Evolutionary conservation across 23 red algal genomes (phyloP).

Genomic region (Gracilaria gracilis): DNA sequence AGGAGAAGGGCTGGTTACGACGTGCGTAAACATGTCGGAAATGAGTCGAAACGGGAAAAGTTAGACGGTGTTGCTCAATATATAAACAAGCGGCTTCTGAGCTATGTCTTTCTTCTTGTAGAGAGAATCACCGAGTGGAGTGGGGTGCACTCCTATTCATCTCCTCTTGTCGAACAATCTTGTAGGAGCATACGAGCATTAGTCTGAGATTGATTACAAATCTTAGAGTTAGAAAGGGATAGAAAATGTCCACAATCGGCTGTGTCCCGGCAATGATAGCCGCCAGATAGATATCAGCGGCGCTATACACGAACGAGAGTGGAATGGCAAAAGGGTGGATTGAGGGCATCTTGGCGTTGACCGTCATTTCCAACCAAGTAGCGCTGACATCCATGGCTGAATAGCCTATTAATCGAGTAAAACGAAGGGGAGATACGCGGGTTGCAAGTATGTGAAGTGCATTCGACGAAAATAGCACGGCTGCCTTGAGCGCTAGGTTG

Average conservation of each 20-base stretch:
- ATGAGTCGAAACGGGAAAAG: background rate
- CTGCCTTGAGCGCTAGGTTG: slow-evolving; percentile 26
- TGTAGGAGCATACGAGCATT: background rate
- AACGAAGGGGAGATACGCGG: background rate
- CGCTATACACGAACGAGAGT: slow-evolving; percentile 25
- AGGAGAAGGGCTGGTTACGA: background rate
- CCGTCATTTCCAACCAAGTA: slow-evolving; percentile 59
- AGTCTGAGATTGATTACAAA: slow-evolving; percentile 35
- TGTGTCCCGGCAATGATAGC: slow-evolving; percentile 17
- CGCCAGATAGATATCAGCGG: slow-evolving; percentile 51
- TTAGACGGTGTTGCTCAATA: background rate
- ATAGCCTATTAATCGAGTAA: slow-evolving; percentile 5
- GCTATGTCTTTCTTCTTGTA: background rate
- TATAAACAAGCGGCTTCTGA: background rate
- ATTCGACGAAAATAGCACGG: slow-evolving; percentile 55
- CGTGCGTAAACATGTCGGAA: background rate
- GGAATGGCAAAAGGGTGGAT: slow-evolving; percentile 28
- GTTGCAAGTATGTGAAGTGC: slow-evolving; percentile 54
- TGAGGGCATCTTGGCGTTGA: slow-evolving; percentile 31
- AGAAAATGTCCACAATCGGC: slow-evolving; percentile 15
- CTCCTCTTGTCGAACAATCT: slow-evolving; percentile 48
- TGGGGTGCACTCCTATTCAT: background rate
- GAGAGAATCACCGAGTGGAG: background rate
- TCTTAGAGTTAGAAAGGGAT: slow-evolving; percentile 26
- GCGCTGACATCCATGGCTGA: slow-evolving; percentile 54